These are phyloP conservation scores for Alloteropsis angusta DNA, from an alignment of 202 grass and related monocot species.

Conservation along the genomic window DNA sequence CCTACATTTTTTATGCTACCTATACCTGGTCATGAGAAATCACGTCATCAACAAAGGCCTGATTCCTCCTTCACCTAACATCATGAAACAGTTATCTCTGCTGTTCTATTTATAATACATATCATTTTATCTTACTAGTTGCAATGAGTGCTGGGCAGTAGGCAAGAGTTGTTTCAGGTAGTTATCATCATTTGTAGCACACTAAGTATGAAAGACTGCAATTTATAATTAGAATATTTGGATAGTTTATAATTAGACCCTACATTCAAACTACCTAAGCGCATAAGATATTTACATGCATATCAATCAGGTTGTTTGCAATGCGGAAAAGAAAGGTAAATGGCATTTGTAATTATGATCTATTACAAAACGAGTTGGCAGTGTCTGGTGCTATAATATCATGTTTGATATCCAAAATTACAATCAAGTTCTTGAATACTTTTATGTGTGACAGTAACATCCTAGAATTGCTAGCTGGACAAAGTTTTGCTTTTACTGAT, in stretches of 20 bases:
- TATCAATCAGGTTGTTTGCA: no score
- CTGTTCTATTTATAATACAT: neutral
- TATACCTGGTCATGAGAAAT: neutral
- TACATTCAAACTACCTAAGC: no score
- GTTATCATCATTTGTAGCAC: neutral
- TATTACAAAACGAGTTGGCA: neutral
- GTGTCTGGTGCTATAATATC: neutral
- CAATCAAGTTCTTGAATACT: neutral
- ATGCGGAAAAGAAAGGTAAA: neutral
- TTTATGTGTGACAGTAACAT: neutral
- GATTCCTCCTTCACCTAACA: neutral
- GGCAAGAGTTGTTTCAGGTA: neutral
- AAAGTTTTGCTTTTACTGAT: slow-evolving; percentile 4
- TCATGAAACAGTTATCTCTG: neutral
- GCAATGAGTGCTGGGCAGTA: neutral
- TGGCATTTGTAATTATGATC: neutral
- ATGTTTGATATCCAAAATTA: slow-evolving; percentile 3
- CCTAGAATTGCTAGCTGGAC: neutral
- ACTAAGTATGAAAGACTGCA: neutral
- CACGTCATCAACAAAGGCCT: slow-evolving; percentile 1
- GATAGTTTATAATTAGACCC: neutral
- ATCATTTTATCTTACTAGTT: neutral
- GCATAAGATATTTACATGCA: no score
- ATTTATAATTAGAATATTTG: neutral
- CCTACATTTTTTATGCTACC: neutral